Evolutionary conservation across 495 filamentous ascomycete genomes (phyloP).

Genomic region (Pseudomonodictys pantanalensis): DNA sequence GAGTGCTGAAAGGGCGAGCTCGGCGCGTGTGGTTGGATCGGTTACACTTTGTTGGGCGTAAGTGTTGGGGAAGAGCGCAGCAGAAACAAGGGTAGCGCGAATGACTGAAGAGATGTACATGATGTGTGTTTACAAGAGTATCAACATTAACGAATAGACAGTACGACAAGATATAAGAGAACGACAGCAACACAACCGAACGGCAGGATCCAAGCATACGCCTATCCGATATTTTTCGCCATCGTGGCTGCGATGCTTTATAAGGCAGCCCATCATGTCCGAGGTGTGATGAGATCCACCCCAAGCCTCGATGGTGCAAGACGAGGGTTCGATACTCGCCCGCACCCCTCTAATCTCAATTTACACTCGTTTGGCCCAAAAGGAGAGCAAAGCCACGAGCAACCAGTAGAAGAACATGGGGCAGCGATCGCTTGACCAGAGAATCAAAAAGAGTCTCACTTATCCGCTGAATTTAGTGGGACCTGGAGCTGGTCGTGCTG

Average conservation of each 20-base stretch:
- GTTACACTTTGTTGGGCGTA: constrained; percentile 8
- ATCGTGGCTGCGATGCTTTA: too few relatives aligned
- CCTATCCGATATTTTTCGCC: too few relatives aligned
- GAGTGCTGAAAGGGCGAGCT: constrained; percentile 38
- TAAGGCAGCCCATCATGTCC: too few relatives aligned
- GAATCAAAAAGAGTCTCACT: constrained; percentile 13
- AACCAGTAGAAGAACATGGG: neutral
- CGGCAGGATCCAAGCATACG: too few relatives aligned
- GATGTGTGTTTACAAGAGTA: neutral
- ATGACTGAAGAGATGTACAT: neutral
- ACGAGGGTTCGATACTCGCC: neutral
- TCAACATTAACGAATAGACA: neutral
- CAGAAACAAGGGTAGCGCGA: neutral
- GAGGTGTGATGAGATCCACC: too few relatives aligned
- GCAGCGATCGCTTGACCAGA: neutral
- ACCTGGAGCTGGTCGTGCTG: too few relatives aligned
- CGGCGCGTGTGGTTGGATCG: constrained; percentile 55
- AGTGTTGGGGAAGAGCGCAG: constrained; percentile 7
- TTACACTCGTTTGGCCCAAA: neutral
- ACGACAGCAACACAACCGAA: too few relatives aligned
- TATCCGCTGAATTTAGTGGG: constrained; percentile 14
- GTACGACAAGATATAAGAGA: neutral
- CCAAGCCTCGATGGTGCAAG: too few relatives aligned
- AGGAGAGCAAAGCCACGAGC: neutral
- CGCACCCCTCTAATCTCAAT: neutral